phyloP scores from a whole-genome alignment of 345 rosid species.

The Triadica sebifera region DNA sequence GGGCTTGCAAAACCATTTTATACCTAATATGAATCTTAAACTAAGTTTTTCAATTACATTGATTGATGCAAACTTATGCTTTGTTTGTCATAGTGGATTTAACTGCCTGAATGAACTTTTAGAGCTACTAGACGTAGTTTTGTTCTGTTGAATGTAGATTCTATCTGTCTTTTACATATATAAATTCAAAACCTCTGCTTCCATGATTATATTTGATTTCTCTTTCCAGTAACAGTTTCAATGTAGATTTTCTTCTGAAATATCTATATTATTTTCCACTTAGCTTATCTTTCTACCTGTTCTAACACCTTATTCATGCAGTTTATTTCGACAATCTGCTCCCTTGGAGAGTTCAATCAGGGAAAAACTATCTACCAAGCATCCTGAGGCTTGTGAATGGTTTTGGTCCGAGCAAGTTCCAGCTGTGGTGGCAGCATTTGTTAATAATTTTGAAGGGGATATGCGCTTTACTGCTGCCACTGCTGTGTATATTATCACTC shows the following conservation, averaged over 20 bases:
- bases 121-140: neutral
- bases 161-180: neutral
- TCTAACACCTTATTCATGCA: slow-evolving; percentile 37
- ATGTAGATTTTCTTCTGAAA: neutral
- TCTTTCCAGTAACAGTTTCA: neutral
- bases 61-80: neutral
- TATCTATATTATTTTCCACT: slow-evolving; percentile 6
- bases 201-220: neutral
- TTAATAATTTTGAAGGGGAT: slow-evolving; percentile 63
- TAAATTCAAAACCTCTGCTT: neutral
- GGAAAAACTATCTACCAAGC: slow-evolving; percentile 75
- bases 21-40: neutral
- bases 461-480: slow-evolving; percentile 56
- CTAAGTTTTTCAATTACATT: neutral
- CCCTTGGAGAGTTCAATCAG: slow-evolving; percentile 78
- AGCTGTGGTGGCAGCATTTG: slow-evolving; percentile 51
- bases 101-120: neutral
- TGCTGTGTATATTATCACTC: slow-evolving; percentile 42
- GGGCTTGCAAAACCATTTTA: neutral
- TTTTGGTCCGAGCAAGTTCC: slow-evolving; percentile 84
- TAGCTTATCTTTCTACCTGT: slow-evolving; percentile 10
- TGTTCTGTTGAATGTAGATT: neutral
- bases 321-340: slow-evolving; percentile 72
- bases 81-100: neutral
- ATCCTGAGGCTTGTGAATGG: slow-evolving; percentile 72